These are phyloP conservation scores for Ulmus americana DNA, from an alignment of 331 rosid species.

Conservation along the genomic window DNA sequence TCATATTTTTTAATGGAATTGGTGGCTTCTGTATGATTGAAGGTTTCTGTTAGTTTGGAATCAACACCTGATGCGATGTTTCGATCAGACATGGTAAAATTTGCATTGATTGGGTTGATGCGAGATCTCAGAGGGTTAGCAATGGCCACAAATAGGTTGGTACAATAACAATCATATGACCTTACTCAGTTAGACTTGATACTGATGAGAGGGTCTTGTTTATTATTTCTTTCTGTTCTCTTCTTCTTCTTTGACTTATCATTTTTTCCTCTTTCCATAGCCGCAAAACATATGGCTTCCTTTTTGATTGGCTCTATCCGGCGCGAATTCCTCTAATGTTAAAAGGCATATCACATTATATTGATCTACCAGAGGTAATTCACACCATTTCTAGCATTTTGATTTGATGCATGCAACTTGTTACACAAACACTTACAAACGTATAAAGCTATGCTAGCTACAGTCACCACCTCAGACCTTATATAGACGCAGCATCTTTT, in stretches of 20 bases:
- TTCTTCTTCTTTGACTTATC: slow-evolving; percentile 16
- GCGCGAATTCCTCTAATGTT: slow-evolving; percentile 73
- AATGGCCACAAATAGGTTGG: slow-evolving; percentile 86
- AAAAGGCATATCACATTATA: slow-evolving; percentile 86
- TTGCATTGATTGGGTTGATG: slow-evolving; percentile 76
- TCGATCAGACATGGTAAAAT: slow-evolving; percentile 79
- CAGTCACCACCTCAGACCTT: too few species aligned
- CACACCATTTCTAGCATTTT: background rate
- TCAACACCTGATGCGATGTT: slow-evolving; percentile 81
- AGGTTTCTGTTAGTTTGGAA: slow-evolving; percentile 84
- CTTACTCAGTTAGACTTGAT: slow-evolving; percentile 6
- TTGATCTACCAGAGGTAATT: slow-evolving; percentile 89
- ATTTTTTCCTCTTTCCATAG: slow-evolving; percentile 32
- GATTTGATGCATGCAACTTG: background rate
- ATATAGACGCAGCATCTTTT: too few species aligned
- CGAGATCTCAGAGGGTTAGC: slow-evolving; percentile 97
- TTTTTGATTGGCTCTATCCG: slow-evolving; percentile 96
- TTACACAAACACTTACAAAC: background rate
- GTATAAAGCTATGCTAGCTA: background rate
- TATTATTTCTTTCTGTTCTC: background rate
- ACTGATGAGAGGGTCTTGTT: background rate
- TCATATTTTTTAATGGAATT: background rate
- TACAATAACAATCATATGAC: slow-evolving; percentile 11
- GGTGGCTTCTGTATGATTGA: background rate
- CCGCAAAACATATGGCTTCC: slow-evolving; percentile 84